Conservation (phyloP, 108 stramenopile genomes). For the Cyclotella sp. region DNA sequence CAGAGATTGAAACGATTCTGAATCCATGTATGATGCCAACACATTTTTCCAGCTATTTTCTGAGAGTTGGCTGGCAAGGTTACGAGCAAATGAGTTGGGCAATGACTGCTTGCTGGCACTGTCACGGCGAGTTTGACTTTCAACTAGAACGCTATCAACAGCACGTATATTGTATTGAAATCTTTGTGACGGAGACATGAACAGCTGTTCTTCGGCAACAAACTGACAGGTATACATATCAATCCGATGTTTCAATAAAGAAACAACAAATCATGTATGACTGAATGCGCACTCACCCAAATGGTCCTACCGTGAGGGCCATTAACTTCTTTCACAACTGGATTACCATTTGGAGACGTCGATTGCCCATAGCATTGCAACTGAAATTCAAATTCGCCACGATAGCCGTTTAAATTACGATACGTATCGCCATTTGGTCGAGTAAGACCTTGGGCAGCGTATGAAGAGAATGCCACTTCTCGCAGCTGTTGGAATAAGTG, state of each 20-base stretch:
- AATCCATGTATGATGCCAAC: slow-evolving; percentile 42
- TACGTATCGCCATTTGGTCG: slow-evolving; percentile 60
- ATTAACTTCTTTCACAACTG: slow-evolving; percentile 63
- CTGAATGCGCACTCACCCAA: slow-evolving; percentile 40
- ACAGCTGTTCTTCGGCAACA: slow-evolving; percentile 72
- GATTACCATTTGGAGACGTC: slow-evolving; percentile 58
- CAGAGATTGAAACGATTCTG: slow-evolving; percentile 51
- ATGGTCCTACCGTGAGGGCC: slow-evolving; percentile 86
- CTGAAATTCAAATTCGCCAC: slow-evolving; percentile 70
- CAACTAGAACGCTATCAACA: slow-evolving; percentile 13
- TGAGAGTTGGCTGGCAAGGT: slow-evolving; percentile 46
- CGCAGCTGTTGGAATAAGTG: slow-evolving; percentile 59
- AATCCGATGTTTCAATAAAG: background rate
- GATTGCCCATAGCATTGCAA: slow-evolving; percentile 78
- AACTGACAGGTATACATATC: slow-evolving; percentile 30
- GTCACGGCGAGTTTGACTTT: background rate
- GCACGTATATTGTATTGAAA: background rate
- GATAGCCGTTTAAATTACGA: slow-evolving; percentile 54
- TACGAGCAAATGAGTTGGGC: slow-evolving; percentile 12
- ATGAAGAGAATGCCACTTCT: slow-evolving; percentile 60
- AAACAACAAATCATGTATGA: background rate
- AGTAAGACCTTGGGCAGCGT: slow-evolving; percentile 67
- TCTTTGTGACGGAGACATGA: slow-evolving; percentile 55
- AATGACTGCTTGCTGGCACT: background rate
- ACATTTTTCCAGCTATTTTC: slow-evolving; percentile 67